phyloP scores from a whole-genome alignment of 352 stramenopile species.

The Phytophthora megakarya region DNA sequence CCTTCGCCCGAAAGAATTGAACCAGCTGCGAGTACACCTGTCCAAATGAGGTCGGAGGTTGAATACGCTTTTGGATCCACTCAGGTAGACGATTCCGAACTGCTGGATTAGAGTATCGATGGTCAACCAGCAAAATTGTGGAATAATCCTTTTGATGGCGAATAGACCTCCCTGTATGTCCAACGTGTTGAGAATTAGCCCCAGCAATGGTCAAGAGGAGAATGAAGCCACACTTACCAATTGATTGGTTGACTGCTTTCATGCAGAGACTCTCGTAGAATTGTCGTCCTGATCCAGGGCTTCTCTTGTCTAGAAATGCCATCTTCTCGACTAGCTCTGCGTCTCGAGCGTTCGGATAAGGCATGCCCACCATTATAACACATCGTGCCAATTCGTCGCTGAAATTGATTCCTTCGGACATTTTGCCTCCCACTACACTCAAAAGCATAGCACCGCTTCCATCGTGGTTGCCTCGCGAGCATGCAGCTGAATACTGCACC shows the following conservation, averaged over 20 bases:
- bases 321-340: slow-evolving; percentile 98
- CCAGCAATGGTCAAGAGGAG: neutral
- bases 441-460: slow-evolving; percentile 88
- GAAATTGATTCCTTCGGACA: slow-evolving; percentile 99
- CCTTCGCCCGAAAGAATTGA: slow-evolving; percentile 77
- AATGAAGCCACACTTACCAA: slow-evolving; percentile 70
- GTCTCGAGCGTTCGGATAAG: slow-evolving; percentile 97
- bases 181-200: slow-evolving; percentile 13
- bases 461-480: slow-evolving; percentile 34
- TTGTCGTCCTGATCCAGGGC: slow-evolving; percentile 67
- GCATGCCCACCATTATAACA: slow-evolving; percentile 98
- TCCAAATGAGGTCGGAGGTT: slow-evolving; percentile 66
- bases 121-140: slow-evolving; percentile 96
- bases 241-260: slow-evolving; percentile 99
- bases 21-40: slow-evolving; percentile 75
- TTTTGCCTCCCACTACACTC: slow-evolving; percentile 98
- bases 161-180: slow-evolving; percentile 90
- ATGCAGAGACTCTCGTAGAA: slow-evolving; percentile 99
- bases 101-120: slow-evolving; percentile 85
- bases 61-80: slow-evolving; percentile 85
- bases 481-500: slow-evolving; percentile 79
- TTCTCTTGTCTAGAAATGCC: slow-evolving; percentile 85
- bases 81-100: slow-evolving; percentile 73
- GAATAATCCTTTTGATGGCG: slow-evolving; percentile 98
- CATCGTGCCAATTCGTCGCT: slow-evolving; percentile 96